phyloP scores from a whole-genome alignment of 2,329 filamentous ascomycete species.

The Colletotrichum siamense region DNA sequence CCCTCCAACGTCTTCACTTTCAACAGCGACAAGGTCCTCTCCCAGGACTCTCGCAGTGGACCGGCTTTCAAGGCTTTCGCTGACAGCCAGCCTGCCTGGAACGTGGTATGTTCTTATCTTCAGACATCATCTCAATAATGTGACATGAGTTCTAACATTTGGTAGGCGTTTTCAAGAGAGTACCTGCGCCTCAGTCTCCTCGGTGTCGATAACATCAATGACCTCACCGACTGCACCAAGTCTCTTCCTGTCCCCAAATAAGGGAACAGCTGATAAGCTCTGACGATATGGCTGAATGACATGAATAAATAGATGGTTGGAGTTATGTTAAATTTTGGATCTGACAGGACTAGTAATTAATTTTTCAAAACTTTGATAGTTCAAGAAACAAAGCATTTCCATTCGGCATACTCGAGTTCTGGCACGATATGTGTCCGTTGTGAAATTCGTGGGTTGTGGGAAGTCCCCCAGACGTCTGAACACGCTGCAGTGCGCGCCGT shows the following conservation, averaged over 20 bases:
- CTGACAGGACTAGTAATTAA: not conserved
- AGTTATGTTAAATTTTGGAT: not conserved
- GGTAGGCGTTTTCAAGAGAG: conserved; percentile 53
- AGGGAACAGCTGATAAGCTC: not conserved
- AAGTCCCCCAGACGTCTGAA: not conserved
- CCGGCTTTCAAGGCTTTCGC: conserved; percentile 44
- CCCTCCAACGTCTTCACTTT: conserved; percentile 46
- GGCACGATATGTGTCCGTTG: no score
- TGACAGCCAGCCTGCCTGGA: conserved; percentile 41
- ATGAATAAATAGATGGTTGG: not conserved
- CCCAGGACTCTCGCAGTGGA: conserved; percentile 38
- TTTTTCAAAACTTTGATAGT: not conserved
- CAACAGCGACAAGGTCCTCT: conserved; percentile 43
- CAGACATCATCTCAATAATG: not conserved
- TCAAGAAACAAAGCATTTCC: not conserved
- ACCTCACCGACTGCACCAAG: conserved; percentile 60
- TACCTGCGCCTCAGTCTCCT: conserved; percentile 61
- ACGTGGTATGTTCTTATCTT: conserved; percentile 36
- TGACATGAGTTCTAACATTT: not conserved
- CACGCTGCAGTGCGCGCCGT: not conserved
- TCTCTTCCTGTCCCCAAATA: conserved; percentile 42
- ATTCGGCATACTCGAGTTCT: not conserved
- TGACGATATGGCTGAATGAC: not conserved
- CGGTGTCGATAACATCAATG: conserved; percentile 62
- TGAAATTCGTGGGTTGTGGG: not conserved